Conservation (phyloP, 2,329 filamentous ascomycete genomes). For the Diaporthe eres region DNA sequence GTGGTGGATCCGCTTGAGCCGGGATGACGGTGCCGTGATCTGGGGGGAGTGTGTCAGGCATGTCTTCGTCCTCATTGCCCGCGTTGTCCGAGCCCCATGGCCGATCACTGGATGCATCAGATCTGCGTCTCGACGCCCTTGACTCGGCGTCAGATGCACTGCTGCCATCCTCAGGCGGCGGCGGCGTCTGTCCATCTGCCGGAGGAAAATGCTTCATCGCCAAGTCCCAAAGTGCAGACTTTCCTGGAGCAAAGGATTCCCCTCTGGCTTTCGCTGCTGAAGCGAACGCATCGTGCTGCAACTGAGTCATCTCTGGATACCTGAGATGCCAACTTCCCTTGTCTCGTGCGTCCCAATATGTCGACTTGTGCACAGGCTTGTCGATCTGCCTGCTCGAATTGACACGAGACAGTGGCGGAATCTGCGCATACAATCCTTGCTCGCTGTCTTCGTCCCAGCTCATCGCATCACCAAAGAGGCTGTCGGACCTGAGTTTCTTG, state of each 20-base stretch:
- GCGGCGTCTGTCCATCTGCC: slow-evolving; percentile 42
- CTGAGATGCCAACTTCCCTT: slow-evolving; percentile 70
- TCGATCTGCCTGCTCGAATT: slow-evolving; percentile 71
- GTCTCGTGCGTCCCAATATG: slow-evolving; percentile 70
- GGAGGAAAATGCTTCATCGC: slow-evolving; percentile 73
- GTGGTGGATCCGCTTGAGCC: slow-evolving; percentile 49
- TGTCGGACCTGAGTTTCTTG: slow-evolving; percentile 69
- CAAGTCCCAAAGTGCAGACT: slow-evolving; percentile 66
- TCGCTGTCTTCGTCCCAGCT: slow-evolving; percentile 39
- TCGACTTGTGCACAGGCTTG: slow-evolving; percentile 66
- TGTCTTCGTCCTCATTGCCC: slow-evolving; percentile 38
- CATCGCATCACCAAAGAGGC: slow-evolving; percentile 54
- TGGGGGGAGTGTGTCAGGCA: slow-evolving; percentile 55
- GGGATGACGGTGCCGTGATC: slow-evolving; percentile 55
- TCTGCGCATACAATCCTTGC: slow-evolving; percentile 59
- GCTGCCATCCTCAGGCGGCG: slow-evolving; percentile 15
- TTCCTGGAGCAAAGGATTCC: slow-evolving; percentile 68
- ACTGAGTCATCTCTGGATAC: slow-evolving; percentile 75
- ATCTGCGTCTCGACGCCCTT: slow-evolving; percentile 29
- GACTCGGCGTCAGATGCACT: slow-evolving; percentile 33
- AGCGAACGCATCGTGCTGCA: slow-evolving; percentile 69
- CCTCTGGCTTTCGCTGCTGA: slow-evolving; percentile 63
- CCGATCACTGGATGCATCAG: slow-evolving; percentile 8
- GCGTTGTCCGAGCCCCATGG: slow-evolving; percentile 15
- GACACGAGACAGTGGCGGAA: slow-evolving; percentile 64